Percentiles rank a stretch among this genome's conserved stretches.
Evolutionary conservation across 768 basidiomycete species (phyloP).

Genomic region (Podaxis carcinomalis): DNA sequence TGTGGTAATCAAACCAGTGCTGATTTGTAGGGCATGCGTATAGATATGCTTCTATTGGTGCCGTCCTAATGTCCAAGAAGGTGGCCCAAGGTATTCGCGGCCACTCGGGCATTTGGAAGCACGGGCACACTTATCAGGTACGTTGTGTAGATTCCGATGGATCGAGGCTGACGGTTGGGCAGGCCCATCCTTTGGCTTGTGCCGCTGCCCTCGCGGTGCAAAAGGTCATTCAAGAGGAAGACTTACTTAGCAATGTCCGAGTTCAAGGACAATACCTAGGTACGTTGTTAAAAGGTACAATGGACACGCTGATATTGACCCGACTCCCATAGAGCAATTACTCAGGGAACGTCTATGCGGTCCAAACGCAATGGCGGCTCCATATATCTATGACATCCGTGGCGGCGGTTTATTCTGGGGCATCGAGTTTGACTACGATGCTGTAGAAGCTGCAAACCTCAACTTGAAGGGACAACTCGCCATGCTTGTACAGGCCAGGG

Average conservation of each 20-base stretch:
- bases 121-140: conserved; percentile 85
- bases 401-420: conserved; percentile 85
- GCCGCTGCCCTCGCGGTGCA: conserved; percentile 82
- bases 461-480: conserved; percentile 59
- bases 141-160: neutral
- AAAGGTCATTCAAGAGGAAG: conserved; percentile 61
- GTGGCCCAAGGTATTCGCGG: conserved; percentile 67
- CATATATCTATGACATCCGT: conserved; percentile 74
- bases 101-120: conserved; percentile 72
- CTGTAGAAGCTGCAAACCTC: conserved; percentile 33
- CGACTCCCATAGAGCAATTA: conserved; percentile 32
- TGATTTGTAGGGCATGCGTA: neutral
- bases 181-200: conserved; percentile 75
- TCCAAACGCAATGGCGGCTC: conserved; percentile 54
- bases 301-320: conserved; percentile 2
- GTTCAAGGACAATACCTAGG: conserved; percentile 58
- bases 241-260: conserved; percentile 64
- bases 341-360: conserved; percentile 51
- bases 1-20: neutral
- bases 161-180: neutral
- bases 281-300: conserved; percentile 12
- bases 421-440: conserved; percentile 73
- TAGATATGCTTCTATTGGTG: conserved; percentile 77
- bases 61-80: conserved; percentile 68
- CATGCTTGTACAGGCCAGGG: conserved; percentile 65